Percentiles rank a stretch among this genome's conserved stretches.
These are phyloP conservation scores for Closterium sp. DNA, from an alignment of 139 green algal genomes.

Conservation along the genomic window DNA sequence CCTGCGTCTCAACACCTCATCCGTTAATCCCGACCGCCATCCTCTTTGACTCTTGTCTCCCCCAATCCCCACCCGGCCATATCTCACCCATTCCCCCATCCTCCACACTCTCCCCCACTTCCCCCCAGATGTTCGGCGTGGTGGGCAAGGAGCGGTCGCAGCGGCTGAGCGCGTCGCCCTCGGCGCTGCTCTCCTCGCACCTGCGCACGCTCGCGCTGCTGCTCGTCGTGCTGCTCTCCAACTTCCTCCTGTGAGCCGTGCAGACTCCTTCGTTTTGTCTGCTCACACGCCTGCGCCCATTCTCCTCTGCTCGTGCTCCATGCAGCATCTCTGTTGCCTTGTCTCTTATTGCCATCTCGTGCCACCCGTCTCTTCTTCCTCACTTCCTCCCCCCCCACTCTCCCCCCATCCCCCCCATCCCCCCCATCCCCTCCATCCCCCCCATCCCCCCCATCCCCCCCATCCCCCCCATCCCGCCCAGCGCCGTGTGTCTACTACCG, in stretches of 20 bases:
- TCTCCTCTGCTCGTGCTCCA: background rate
- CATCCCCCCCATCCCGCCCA: background rate
- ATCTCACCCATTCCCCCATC: too few species aligned
- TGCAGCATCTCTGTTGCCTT: background rate
- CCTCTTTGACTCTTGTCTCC: background rate
- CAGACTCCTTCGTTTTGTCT: too few species aligned
- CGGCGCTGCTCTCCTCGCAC: background rate
- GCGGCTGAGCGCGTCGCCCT: background rate
- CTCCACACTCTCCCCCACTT: background rate
- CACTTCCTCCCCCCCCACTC: background rate
- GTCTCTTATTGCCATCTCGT: background rate
- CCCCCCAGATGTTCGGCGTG: conserved; percentile 21
- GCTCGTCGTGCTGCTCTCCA: background rate
- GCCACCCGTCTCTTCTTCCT: too few species aligned
- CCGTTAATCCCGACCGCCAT: background rate
- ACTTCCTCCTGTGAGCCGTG: conserved; percentile 24
- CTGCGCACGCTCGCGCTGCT: conserved; percentile 18
- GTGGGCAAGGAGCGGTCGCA: conserved; percentile 22
- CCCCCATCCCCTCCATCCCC: background rate
- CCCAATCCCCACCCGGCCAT: background rate
- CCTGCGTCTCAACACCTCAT: background rate
- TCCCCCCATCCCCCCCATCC: background rate
- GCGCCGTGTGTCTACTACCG: too few species aligned
- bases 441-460: background rate
- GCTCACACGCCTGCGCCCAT: background rate